Percentiles rank a stretch among this genome's conserved stretches.
phyloP scores from a whole-genome alignment of 2,329 filamentous ascomycete genomes.

The Colletotrichum magnum region DNA sequence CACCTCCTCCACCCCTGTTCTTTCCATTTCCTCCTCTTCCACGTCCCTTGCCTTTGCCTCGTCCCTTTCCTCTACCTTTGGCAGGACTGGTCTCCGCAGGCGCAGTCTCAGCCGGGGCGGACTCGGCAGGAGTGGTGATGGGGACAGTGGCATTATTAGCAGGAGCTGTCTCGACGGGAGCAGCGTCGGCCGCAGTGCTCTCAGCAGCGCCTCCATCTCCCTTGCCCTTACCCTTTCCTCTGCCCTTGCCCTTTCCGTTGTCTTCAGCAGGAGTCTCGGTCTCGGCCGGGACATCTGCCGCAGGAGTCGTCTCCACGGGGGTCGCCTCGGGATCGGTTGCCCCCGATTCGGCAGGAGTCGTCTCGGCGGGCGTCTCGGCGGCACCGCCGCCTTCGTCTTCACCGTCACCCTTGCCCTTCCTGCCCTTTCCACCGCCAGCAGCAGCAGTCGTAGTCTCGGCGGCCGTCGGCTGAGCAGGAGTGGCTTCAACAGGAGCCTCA shows the following conservation, averaged over 20 bases:
- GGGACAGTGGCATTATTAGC: not conserved
- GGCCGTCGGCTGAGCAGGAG: not conserved
- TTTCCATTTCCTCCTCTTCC: not conserved
- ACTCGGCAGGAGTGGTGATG: not conserved
- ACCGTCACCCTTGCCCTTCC: not conserved
- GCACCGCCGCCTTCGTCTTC: not conserved
- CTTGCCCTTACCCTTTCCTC: slow-evolving; percentile 11
- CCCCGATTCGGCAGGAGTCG: not conserved
- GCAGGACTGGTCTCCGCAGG: not conserved
- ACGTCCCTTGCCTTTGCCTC: not conserved
- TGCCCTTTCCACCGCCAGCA: not conserved
- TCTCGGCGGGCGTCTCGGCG: not conserved
- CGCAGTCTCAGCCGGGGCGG: not conserved
- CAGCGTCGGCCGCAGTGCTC: not conserved
- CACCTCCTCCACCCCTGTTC: not conserved
- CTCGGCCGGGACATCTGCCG: not conserved
- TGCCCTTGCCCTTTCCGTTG: slow-evolving; percentile 15
- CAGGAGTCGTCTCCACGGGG: not conserved
- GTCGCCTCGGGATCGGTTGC: not conserved
- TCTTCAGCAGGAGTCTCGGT: slow-evolving; percentile 2
- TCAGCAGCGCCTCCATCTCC: not conserved
- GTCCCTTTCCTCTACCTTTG: not conserved
- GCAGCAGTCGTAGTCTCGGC: not conserved
- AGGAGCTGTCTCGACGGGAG: not conserved
- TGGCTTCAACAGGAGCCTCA: not conserved